Evolutionary conservation across 495 filamentous ascomycete genomes (phyloP).

Genomic region (Cercophora scortea): DNA sequence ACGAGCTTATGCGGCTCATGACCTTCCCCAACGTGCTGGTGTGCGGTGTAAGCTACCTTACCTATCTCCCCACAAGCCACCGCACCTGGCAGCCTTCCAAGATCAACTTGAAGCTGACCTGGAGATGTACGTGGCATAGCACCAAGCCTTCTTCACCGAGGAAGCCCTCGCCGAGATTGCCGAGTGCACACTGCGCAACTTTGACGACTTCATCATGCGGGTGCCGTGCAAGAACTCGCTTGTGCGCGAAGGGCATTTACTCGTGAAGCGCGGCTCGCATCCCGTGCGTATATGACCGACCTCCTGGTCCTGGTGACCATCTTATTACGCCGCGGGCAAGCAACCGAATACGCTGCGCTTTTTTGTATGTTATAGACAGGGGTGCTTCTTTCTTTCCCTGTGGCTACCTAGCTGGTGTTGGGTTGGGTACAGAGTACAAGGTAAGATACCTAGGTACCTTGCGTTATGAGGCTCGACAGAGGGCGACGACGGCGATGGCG

Average conservation of each 20-base stretch:
- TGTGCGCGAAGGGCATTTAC: slow-evolving; percentile 13
- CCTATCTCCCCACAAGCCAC: too few relatives aligned
- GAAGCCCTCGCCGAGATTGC: slow-evolving; percentile 61
- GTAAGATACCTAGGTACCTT: too few relatives aligned
- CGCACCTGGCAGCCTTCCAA: too few relatives aligned
- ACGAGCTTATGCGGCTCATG: slow-evolving; percentile 58
- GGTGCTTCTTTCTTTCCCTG: too few relatives aligned
- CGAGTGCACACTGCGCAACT: slow-evolving; percentile 50
- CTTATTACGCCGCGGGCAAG: too few relatives aligned
- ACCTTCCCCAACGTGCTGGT: slow-evolving; percentile 65
- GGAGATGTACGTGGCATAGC: slow-evolving; percentile 11
- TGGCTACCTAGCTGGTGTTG: background rate
- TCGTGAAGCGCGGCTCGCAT: slow-evolving; percentile 8
- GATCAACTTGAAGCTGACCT: too few relatives aligned
- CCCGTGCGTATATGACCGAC: slow-evolving; percentile 18
- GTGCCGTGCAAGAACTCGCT: slow-evolving; percentile 31
- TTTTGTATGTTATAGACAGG: too few relatives aligned
- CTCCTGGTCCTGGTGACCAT: too few relatives aligned
- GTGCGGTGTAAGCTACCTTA: slow-evolving; percentile 31
- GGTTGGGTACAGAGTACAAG: too few relatives aligned
- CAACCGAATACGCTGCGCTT: too few relatives aligned
- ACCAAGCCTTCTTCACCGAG: slow-evolving; percentile 64
- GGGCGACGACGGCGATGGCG: too few relatives aligned
- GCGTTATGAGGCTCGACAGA: too few relatives aligned
- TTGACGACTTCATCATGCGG: slow-evolving; percentile 27